A percentile compares a stretch with the other conserved stretches of the same genome.
phyloP scores from a whole-genome alignment of 1,284 basidiomycete genomes.

The Pholiota adiposa region DNA sequence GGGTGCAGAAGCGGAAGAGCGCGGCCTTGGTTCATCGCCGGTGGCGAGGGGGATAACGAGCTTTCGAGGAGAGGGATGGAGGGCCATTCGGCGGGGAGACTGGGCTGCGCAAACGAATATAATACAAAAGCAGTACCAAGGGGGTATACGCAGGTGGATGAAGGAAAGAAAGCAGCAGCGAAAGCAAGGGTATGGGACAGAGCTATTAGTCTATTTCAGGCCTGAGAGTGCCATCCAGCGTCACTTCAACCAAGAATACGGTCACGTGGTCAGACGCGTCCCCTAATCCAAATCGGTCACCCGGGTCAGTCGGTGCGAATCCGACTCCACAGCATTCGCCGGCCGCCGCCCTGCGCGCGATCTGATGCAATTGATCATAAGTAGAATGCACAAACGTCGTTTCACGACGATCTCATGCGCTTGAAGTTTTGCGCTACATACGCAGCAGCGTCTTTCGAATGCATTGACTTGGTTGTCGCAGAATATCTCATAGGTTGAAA shows the following conservation, averaged over 20 bases:
- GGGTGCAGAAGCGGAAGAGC: constrained; percentile 40
- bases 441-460: background rate
- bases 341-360: background rate
- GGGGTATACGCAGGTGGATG: constrained; percentile 11
- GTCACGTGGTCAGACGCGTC: constrained; percentile 29
- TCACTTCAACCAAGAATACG: constrained; percentile 28
- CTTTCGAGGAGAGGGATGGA: constrained; percentile 69
- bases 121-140: constrained; percentile 3
- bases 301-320: background rate
- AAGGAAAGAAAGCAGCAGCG: constrained; percentile 15
- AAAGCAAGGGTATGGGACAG: constrained; percentile 5
- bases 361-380: background rate
- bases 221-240: background rate
- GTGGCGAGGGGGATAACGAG: constrained; percentile 63
- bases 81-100: constrained; percentile 37
- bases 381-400: background rate
- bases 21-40: constrained; percentile 58
- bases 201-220: constrained; percentile 15
- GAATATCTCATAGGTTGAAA: too few relatives aligned
- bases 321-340: background rate
- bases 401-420: too few relatives aligned
- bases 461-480: too few relatives aligned
- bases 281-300: background rate
- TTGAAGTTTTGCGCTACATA: too few relatives aligned
- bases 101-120: constrained; percentile 2